phyloP scores from a whole-genome alignment of 768 basidiomycete genomes.

The Pluteus cervinus region DNA sequence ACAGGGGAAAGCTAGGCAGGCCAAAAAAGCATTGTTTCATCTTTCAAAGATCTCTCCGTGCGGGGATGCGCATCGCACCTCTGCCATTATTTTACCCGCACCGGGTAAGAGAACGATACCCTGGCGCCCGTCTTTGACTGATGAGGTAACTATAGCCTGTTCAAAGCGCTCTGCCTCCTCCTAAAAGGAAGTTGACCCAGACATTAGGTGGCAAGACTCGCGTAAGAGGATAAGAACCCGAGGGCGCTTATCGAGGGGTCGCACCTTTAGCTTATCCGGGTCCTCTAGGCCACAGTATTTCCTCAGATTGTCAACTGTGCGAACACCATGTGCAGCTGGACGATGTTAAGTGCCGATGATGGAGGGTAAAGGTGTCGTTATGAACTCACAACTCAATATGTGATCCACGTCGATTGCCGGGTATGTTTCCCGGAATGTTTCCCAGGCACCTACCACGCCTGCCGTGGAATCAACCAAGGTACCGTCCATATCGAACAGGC shows the following conservation, averaged over 20 bases:
- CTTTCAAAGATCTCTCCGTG: too few relatives aligned
- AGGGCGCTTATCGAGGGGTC: too few relatives aligned
- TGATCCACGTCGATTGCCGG: constrained; percentile 53
- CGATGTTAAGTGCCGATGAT: constrained; percentile 5
- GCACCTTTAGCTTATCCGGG: constrained; percentile 64
- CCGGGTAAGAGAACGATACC: constrained; percentile 75
- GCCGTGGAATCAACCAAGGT: constrained; percentile 79
- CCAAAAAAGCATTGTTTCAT: too few relatives aligned
- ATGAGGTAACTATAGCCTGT: constrained; percentile 62
- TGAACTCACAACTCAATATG: constrained; percentile 54
- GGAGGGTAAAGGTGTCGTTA: constrained; percentile 6
- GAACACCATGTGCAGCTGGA: constrained; percentile 73
- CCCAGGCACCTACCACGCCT: constrained; percentile 81
- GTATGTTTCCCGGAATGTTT: constrained; percentile 66
- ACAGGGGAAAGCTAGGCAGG: constrained; percentile 28
- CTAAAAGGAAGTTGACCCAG: constrained; percentile 33
- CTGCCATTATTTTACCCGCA: constrained; percentile 49
- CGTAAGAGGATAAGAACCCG: constrained; percentile 6
- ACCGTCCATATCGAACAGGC: constrained; percentile 81
- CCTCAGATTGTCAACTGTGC: constrained; percentile 76
- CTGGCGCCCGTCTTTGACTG: constrained; percentile 43
- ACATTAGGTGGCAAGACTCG: constrained; percentile 5
- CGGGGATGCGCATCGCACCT: constrained; percentile 30
- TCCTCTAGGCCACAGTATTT: constrained; percentile 66
- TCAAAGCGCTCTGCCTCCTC: constrained; percentile 76